Percentiles rank a stretch among this genome's conserved stretches.
These are phyloP conservation scores for Cyclotella kingstonii DNA, from an alignment of 108 stramenopile genomes.

Conservation along the genomic window DNA sequence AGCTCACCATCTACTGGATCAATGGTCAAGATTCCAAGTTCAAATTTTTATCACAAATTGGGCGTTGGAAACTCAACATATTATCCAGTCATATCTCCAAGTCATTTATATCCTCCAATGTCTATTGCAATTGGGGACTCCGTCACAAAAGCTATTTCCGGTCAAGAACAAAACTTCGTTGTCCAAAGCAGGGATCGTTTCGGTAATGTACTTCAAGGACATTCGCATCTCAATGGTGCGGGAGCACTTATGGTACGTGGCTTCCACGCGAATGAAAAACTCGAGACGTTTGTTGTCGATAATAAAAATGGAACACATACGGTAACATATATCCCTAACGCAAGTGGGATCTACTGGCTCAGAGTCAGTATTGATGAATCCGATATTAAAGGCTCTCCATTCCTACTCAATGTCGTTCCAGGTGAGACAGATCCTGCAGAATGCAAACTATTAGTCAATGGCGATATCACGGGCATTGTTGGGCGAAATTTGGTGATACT, in stretches of 20 bases:
- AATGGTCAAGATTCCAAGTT: constrained; percentile 8
- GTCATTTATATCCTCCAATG: constrained; percentile 1
- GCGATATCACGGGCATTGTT: constrained; percentile 1
- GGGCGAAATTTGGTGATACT: constrained; percentile 2
- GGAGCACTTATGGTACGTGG: background rate
- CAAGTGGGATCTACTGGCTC: constrained; percentile 6
- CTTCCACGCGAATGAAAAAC: background rate
- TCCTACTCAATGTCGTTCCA: constrained; percentile 12
- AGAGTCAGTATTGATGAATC: constrained; percentile 2
- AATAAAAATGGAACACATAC: constrained; percentile 6
- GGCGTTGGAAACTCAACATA: background rate
- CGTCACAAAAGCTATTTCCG: constrained; percentile 10
- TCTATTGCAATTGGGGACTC: constrained; percentile 22
- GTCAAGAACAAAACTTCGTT: constrained; percentile 15
- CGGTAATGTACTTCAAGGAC: background rate
- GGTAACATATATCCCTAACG: constrained; percentile 3
- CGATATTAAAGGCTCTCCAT: constrained; percentile 16
- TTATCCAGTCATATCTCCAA: constrained; percentile 12
- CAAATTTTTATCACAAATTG: constrained; percentile 5
- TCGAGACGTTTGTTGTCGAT: constrained; percentile 1
- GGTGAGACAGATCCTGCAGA: constrained; percentile 5
- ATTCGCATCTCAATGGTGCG: constrained; percentile 5
- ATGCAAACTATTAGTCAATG: background rate
- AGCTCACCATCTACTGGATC: background rate
- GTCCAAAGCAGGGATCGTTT: constrained; percentile 17